phyloP scores from a whole-genome alignment of 805 yeast species.

The Ogataea saltuana region DNA sequence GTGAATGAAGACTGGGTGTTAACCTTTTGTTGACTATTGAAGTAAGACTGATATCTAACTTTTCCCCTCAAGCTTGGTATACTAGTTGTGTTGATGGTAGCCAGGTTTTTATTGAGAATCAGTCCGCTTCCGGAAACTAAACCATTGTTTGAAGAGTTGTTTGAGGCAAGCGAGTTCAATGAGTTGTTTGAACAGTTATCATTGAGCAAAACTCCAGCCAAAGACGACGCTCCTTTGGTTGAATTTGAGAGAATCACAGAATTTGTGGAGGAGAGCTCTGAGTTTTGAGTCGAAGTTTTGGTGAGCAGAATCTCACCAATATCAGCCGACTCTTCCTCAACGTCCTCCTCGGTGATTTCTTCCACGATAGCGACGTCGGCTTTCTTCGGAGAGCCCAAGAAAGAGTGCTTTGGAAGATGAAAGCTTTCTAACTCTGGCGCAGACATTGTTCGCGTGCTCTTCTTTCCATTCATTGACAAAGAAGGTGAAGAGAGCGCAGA shows the following conservation, averaged over 20 bases:
- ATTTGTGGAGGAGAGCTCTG: slow-evolving; percentile 26
- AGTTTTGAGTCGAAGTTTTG: slow-evolving; percentile 20
- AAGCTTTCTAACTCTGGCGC: slow-evolving; percentile 23
- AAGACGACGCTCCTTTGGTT: slow-evolving; percentile 19
- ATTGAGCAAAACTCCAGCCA: slow-evolving; percentile 20
- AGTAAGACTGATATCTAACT: slow-evolving; percentile 37
- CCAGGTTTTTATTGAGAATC: slow-evolving; percentile 18
- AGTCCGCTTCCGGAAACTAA: background rate
- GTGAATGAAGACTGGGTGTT: slow-evolving; percentile 19
- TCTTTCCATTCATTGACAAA: slow-evolving; percentile 6
- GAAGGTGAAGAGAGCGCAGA: slow-evolving; percentile 1
- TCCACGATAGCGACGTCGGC: slow-evolving; percentile 34
- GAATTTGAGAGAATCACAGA: slow-evolving; percentile 18
- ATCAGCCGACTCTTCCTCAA: slow-evolving; percentile 15
- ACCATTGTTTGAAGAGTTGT: slow-evolving; percentile 20
- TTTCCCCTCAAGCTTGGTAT: slow-evolving; percentile 31
- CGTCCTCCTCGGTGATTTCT: slow-evolving; percentile 33
- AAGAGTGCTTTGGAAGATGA: slow-evolving; percentile 31
- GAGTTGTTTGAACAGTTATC: slow-evolving; percentile 32
- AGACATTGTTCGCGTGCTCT: slow-evolving; percentile 21
- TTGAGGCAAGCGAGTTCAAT: slow-evolving; percentile 27
- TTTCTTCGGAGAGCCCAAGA: slow-evolving; percentile 35
- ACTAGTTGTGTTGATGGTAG: slow-evolving; percentile 24
- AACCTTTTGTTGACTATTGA: slow-evolving; percentile 29
- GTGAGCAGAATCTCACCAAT: slow-evolving; percentile 11